phyloP scores from a whole-genome alignment of 495 filamentous ascomycete species.

The Penicillium lividum region DNA sequence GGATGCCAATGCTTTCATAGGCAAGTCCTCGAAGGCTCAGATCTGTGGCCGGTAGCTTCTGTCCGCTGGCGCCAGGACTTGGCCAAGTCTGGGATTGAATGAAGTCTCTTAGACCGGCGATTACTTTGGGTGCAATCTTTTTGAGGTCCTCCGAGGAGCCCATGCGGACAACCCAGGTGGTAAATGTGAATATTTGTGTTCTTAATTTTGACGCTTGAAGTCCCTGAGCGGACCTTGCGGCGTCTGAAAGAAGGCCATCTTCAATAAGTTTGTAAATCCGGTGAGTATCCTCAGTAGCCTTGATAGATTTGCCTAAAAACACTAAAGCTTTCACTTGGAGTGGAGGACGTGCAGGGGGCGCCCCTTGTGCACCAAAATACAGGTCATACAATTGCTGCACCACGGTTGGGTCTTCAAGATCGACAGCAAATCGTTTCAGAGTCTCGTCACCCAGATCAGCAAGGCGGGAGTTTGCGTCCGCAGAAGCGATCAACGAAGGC shows the following conservation, averaged over 20 bases:
- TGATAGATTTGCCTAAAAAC: slow-evolving; percentile 74
- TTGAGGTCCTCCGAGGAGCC: slow-evolving; percentile 59
- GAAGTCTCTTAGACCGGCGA: slow-evolving; percentile 70
- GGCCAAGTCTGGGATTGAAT: slow-evolving; percentile 86
- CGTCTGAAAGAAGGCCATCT: slow-evolving; percentile 55
- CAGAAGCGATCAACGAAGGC: slow-evolving; percentile 78
- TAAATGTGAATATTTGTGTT: slow-evolving; percentile 82
- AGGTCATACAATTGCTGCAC: slow-evolving; percentile 65
- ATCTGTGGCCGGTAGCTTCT: slow-evolving; percentile 55
- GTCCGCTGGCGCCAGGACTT: slow-evolving; percentile 49
- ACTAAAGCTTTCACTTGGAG: slow-evolving; percentile 74
- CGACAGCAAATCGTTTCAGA: slow-evolving; percentile 68
- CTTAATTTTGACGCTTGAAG: slow-evolving; percentile 74
- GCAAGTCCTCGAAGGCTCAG: slow-evolving; percentile 68
- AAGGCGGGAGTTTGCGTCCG: slow-evolving; percentile 78
- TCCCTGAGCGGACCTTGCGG: slow-evolving; percentile 54
- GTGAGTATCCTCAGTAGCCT: slow-evolving; percentile 62
- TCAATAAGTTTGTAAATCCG: slow-evolving; percentile 70
- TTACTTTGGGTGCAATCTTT: slow-evolving; percentile 66
- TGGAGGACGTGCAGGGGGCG: slow-evolving; percentile 60
- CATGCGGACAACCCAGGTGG: slow-evolving; percentile 83
- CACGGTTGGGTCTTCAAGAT: slow-evolving; percentile 66
- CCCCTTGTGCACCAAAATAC: slow-evolving; percentile 61
- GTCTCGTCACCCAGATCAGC: slow-evolving; percentile 80
- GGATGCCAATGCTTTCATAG: slow-evolving; percentile 82